phyloP scores from a whole-genome alignment of 345 rosid species.

The Anastatica hierochuntica region DNA sequence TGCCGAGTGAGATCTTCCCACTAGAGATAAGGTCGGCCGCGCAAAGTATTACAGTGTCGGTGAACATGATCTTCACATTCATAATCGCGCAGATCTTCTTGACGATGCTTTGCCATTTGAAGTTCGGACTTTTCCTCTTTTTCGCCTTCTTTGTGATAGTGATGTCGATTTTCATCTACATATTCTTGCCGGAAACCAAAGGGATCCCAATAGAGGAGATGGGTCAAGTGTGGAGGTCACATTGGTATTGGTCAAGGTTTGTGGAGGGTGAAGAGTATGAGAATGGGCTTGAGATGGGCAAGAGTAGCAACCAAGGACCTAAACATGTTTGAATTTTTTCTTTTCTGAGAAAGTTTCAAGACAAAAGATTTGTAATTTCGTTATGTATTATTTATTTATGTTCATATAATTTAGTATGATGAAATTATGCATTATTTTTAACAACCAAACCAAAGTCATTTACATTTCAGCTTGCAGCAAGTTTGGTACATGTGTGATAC shows the following conservation, averaged over 20 bases:
- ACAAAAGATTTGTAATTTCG: constrained; percentile 1
- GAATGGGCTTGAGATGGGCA: constrained; percentile 24
- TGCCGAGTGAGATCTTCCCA: constrained; percentile 32
- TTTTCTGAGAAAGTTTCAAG: not conserved
- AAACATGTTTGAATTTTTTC: constrained; percentile 18
- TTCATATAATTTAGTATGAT: constrained; percentile 15
- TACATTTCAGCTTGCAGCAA: too few species aligned
- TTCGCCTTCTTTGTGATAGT: constrained; percentile 28
- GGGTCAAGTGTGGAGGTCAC: constrained; percentile 32
- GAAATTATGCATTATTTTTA: not conserved
- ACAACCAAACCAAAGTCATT: too few species aligned
- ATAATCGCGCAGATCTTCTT: constrained; percentile 29
- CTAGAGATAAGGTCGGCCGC: constrained; percentile 33
- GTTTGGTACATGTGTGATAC: too few species aligned
- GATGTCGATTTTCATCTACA: constrained; percentile 25
- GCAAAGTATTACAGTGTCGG: constrained; percentile 28
- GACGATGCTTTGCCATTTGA: constrained; percentile 28
- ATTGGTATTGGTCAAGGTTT: constrained; percentile 32
- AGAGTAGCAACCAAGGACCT: constrained; percentile 21
- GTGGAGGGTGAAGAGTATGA: constrained; percentile 27
- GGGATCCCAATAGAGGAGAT: constrained; percentile 34
- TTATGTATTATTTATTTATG: constrained; percentile 14
- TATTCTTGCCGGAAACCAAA: constrained; percentile 30
- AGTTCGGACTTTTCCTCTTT: constrained; percentile 25
- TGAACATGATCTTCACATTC: constrained; percentile 34